Percentiles rank a stretch among this genome's conserved stretches.
Conservation (phyloP, 208 protist species). For the Leishmania arabica region DNA sequence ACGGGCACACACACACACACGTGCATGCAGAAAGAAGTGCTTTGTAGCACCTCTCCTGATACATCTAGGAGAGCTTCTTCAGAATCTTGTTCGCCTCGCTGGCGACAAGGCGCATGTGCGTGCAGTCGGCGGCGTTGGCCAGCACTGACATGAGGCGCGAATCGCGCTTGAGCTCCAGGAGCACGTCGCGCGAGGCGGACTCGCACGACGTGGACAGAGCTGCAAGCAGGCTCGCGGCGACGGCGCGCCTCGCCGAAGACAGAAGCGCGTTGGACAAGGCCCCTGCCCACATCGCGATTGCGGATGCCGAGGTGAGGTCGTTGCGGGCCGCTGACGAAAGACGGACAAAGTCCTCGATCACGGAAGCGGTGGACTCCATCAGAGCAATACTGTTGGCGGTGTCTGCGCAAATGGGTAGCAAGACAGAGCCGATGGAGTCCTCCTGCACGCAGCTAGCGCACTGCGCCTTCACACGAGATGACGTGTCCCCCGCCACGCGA, state of each 20-base stretch:
- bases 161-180: constrained; percentile 15
- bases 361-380: constrained; percentile 48
- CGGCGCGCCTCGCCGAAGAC: constrained; percentile 28
- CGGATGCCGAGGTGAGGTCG: constrained; percentile 43
- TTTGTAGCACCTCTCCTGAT: background rate
- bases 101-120: constrained; percentile 28
- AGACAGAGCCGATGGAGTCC: constrained; percentile 39
- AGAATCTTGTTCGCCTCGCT: constrained; percentile 33
- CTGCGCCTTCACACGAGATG: constrained; percentile 38
- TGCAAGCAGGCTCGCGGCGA: constrained; percentile 47
- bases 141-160: constrained; percentile 22
- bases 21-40: background rate
- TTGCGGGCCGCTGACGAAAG: constrained; percentile 40
- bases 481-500: constrained; percentile 33
- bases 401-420: constrained; percentile 57
- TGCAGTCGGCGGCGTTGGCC: constrained; percentile 10
- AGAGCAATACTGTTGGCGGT: constrained; percentile 24
- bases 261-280: constrained; percentile 37
- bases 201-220: constrained; percentile 49
- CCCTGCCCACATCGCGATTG: constrained; percentile 23
- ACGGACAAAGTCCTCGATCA: constrained; percentile 51
- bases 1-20: too few relatives aligned
- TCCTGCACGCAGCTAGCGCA: constrained; percentile 40
- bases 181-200: constrained; percentile 11
- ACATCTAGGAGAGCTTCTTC: constrained; percentile 21